Evolutionary conservation across 1,284 basidiomycete species (phyloP), one percentile per base, ranked within the genome.

Genomic region (Wolfiporia cocos): DNA sequence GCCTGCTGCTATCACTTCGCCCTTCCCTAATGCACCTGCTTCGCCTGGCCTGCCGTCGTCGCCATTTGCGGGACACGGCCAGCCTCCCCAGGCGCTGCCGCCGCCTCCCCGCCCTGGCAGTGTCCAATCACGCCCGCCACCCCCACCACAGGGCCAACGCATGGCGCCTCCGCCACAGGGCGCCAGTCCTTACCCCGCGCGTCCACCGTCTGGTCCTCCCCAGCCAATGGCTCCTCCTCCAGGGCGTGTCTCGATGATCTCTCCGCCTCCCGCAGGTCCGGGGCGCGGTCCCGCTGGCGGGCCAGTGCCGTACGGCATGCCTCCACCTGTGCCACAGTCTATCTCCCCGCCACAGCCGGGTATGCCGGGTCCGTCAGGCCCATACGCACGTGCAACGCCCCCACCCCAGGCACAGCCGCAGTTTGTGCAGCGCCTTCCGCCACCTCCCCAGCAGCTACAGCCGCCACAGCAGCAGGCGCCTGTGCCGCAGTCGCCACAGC

Each of bases 1-100:
- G 54, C 78, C 76, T 1, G 68, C 70, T 3, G 76, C 89, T 1
- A 95, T 97, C 61, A 84, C 83, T 12, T 79, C 89, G 20, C 93
- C 93, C 1, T 96, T 97, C 81, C 89, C 92, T 6, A 91, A 89
- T 52, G 72, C 72, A 1, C 60, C 66, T 10, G 53, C 62, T 14
- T 66, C 67, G 21, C 68, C 68, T 14, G 67, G 71, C 17, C 64
- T 65, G 10, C 71, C 72, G 37, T 70, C 74, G 7, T 69, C 73
- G 6, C 67, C 75, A 23, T 73, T 69, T 46, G 40, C 59, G 11
- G 62, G 56, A 3, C 71, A 68, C 21, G 65, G 66, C 3, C 70
- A 73, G 41, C 57, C 59, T 4, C 55, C 63, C 2, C 52, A 63
- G 2, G 46, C 52, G 10, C 58, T 77, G 10, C 78, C 76, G 1